Percentiles rank a stretch among this genome's conserved stretches.
Conservation (phyloP, 2,329 filamentous ascomycete genomes). For the Coniochaeta sp. region DNA sequence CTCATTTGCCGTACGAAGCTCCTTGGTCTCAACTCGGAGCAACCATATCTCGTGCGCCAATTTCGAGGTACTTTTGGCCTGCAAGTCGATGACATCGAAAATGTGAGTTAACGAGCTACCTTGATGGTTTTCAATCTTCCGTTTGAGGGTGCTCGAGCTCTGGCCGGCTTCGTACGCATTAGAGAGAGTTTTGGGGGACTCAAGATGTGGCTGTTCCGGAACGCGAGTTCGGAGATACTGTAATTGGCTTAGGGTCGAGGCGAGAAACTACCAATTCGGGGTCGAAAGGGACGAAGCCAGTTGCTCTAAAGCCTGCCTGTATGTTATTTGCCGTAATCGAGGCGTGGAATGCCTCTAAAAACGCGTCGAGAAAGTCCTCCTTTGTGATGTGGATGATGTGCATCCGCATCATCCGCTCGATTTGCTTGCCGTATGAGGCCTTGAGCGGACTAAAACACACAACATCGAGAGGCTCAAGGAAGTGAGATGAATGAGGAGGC, state of each 20-base stretch:
- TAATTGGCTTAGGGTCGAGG: neutral
- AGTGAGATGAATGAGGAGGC: slow-evolving; percentile 24
- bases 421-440: slow-evolving; percentile 1
- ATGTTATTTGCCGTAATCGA: neutral
- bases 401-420: neutral
- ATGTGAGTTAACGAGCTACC: slow-evolving; percentile 3
- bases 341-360: neutral
- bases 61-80: too few species aligned
- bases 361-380: neutral
- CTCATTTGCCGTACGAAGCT: slow-evolving; percentile 1
- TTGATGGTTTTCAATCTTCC: neutral
- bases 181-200: slow-evolving; percentile 5
- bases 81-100: slow-evolving; percentile 5
- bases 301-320: neutral
- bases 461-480: slow-evolving; percentile 30
- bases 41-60: too few species aligned
- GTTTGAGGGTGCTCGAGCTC: too few species aligned
- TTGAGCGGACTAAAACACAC: slow-evolving; percentile 28
- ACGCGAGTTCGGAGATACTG: neutral
- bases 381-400: neutral
- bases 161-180: too few species aligned
- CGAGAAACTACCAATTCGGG: neutral
- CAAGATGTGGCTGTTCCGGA: slow-evolving; percentile 3
- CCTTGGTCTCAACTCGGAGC: too few species aligned
- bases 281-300: neutral